phyloP scores from a whole-genome alignment of 768 basidiomycete species.

The Amanita muscaria region DNA sequence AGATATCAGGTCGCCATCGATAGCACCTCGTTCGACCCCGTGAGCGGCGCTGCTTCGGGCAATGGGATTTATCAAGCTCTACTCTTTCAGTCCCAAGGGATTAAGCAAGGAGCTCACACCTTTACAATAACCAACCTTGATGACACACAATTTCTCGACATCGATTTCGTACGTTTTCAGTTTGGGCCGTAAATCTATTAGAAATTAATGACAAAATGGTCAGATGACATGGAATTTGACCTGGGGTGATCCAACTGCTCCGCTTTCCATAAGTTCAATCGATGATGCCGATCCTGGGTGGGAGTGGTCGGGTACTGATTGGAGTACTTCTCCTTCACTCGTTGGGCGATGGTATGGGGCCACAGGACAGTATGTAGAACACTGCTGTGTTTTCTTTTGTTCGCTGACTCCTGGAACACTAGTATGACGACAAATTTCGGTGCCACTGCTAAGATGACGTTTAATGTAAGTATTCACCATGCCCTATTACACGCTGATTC shows the following conservation, averaged over 20 bases:
- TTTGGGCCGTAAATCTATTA: background rate
- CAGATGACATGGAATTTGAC: conserved; percentile 3
- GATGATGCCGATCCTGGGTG: background rate
- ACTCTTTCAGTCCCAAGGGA: background rate
- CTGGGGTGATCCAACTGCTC: conserved; percentile 3
- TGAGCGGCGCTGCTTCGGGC: background rate
- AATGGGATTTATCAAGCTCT: background rate
- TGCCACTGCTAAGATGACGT: background rate
- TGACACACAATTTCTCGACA: background rate
- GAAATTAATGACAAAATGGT: background rate
- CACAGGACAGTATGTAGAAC: conserved; percentile 5
- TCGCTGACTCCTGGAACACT: background rate
- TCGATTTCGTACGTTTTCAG: conserved; percentile 3
- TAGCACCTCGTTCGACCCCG: background rate
- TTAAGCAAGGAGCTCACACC: background rate
- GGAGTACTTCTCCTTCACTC: background rate
- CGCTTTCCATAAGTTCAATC: background rate
- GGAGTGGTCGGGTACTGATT: conserved; percentile 6
- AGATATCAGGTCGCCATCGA: conserved; percentile 32
- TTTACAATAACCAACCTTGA: background rate
- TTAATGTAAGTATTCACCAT: conserved; percentile 1
- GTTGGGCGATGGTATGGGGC: conserved; percentile 2
- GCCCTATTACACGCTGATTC: background rate
- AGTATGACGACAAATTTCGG: background rate
- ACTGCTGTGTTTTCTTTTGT: background rate